phyloP scores from a whole-genome alignment of 2,329 filamentous ascomycete genomes.

The Fusarium buharicum region DNA sequence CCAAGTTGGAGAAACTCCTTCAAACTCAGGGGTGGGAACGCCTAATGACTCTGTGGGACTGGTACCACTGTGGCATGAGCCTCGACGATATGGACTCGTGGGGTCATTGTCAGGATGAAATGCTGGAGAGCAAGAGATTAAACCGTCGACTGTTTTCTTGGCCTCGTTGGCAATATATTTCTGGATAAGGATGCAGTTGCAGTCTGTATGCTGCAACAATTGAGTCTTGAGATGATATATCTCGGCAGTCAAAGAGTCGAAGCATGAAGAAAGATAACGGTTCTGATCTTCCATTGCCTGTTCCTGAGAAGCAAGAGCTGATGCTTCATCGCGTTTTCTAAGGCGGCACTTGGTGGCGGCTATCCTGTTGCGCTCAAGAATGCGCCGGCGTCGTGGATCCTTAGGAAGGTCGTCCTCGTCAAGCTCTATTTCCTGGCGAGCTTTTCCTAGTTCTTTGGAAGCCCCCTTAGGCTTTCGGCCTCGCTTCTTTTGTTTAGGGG shows the following conservation, averaged over 20 bases:
- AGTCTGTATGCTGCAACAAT: constrained; percentile 47
- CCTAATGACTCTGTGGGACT: constrained; percentile 43
- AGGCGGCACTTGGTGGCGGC: constrained; percentile 49
- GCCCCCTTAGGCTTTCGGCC: constrained; percentile 42
- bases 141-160: constrained; percentile 44
- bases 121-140: constrained; percentile 29
- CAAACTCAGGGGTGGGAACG: constrained; percentile 39
- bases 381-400: constrained; percentile 42
- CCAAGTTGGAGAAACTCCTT: constrained; percentile 37
- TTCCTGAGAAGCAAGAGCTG: constrained; percentile 45
- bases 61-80: constrained; percentile 41
- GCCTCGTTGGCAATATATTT: constrained; percentile 49
- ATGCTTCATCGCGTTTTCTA: constrained; percentile 47
- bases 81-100: constrained; percentile 32
- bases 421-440: constrained; percentile 24
- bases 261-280: constrained; percentile 44
- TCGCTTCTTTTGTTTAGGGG: constrained; percentile 40
- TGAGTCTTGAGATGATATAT: constrained; percentile 48
- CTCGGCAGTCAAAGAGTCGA: constrained; percentile 44
- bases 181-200: constrained; percentile 47
- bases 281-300: constrained; percentile 47
- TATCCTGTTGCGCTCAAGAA: constrained; percentile 48
- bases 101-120: constrained; percentile 28
- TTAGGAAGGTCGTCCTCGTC: constrained; percentile 40
- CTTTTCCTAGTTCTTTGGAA: constrained; percentile 20